phyloP scores from a whole-genome alignment of 1,139 yeast species.

The Saccharomyces hybrid region DNA sequence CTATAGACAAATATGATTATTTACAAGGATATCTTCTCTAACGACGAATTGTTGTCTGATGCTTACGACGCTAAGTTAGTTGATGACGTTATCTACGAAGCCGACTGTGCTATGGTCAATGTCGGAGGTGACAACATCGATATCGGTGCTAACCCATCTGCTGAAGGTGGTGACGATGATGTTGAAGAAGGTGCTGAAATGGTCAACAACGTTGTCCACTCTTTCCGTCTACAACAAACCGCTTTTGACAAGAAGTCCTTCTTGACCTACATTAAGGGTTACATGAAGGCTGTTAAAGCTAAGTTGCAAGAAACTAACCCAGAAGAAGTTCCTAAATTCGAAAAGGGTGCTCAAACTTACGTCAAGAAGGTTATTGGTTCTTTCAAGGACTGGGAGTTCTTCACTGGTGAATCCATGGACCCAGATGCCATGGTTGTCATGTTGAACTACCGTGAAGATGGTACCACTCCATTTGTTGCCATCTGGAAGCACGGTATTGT shows the following conservation, averaged over 20 bases:
- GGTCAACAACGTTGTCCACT: conserved; percentile 97
- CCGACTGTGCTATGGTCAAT: conserved; percentile 87
- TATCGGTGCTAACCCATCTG: conserved; percentile 99
- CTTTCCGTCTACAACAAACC: conserved; percentile 96
- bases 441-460: conserved; percentile 99
- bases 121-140: conserved; percentile 88
- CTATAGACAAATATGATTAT: conserved; percentile 27
- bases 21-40: conserved; percentile 72
- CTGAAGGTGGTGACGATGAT: conserved; percentile 85
- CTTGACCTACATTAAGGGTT: conserved; percentile 92
- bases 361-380: conserved; percentile 91
- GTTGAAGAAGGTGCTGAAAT: conserved; percentile 78
- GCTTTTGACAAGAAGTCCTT: conserved; percentile 95
- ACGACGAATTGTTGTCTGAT: conserved; percentile 95
- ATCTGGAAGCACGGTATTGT: conserved; percentile 98
- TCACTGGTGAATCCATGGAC: conserved; percentile 99
- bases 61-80: conserved; percentile 87
- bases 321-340: conserved; percentile 77
- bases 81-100: conserved; percentile 91
- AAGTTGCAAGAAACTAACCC: conserved; percentile 83
- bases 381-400: conserved; percentile 99
- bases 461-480: conserved; percentile 93
- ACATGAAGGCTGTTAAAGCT: conserved; percentile 94
- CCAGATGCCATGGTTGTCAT: conserved; percentile 97
- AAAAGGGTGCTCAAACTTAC: conserved; percentile 93